Percentiles rank a stretch among this genome's conserved stretches.
Evolutionary conservation across 139 green algal species (phyloP).

Genomic region (Micromonas commoda): DNA sequence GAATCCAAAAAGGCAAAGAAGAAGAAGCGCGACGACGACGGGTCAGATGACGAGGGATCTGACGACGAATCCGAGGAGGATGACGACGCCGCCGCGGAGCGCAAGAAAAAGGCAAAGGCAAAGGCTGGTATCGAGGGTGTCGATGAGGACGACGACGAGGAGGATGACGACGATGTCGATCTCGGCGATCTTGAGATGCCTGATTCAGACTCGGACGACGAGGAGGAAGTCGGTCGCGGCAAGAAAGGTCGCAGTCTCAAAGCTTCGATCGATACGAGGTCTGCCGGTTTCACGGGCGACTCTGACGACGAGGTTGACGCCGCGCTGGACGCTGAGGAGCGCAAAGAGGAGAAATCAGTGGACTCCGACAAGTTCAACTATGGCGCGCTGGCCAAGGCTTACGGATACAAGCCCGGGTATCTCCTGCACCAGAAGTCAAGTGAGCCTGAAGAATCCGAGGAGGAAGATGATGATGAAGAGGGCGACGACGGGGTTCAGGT

Average conservation of each 20-base stretch:
- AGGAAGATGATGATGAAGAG: not conserved
- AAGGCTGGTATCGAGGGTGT: not conserved
- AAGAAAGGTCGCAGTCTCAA: not conserved
- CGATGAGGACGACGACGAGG: not conserved
- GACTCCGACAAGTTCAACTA: conserved; percentile 7
- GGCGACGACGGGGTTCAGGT: not conserved
- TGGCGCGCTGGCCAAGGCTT: conserved; percentile 6
- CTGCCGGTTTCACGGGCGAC: not conserved
- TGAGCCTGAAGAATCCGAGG: not conserved
- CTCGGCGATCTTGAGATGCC: not conserved
- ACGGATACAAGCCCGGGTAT: conserved; percentile 16
- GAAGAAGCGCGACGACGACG: conserved; percentile 38
- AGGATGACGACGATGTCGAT: not conserved
- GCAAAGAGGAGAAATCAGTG: not conserved
- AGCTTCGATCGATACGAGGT: not conserved
- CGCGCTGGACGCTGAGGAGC: not conserved
- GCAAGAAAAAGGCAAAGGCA: not conserved
- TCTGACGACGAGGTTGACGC: conserved; percentile 28
- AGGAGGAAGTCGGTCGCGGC: not conserved
- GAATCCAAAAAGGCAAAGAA: conserved; percentile 21
- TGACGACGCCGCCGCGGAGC: conserved; percentile 1
- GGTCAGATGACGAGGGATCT: conserved; percentile 27
- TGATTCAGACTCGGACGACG: not conserved
- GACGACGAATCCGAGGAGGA: conserved; percentile 24
- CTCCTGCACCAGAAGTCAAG: not conserved